Percentiles rank a stretch among this genome's conserved stretches.
Evolutionary conservation across 2,329 filamentous ascomycete genomes (phyloP).

Genomic region (Aspergillus felis): DNA sequence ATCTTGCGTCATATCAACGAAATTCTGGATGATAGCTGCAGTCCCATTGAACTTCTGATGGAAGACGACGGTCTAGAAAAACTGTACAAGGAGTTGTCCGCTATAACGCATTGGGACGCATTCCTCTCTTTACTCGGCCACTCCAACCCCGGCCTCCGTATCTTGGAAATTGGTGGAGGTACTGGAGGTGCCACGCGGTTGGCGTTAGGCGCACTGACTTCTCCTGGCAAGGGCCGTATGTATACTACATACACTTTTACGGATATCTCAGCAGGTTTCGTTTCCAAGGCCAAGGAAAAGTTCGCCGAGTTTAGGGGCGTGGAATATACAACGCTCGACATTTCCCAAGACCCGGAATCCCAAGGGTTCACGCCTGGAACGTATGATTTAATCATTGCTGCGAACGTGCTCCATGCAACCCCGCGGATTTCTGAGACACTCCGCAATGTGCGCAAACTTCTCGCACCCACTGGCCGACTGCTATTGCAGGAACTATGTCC

Average conservation of each 20-base stretch:
- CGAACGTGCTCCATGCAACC: slow-evolving; percentile 29
- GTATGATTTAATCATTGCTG: slow-evolving; percentile 29
- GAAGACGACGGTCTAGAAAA: too few relatives aligned
- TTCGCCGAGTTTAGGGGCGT: slow-evolving; percentile 24
- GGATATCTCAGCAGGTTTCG: slow-evolving; percentile 25
- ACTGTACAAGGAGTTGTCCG: too few relatives aligned
- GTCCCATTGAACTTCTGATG: too few relatives aligned
- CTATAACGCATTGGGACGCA: not conserved
- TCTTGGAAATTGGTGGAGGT: slow-evolving; percentile 28
- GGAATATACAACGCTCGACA: slow-evolving; percentile 22
- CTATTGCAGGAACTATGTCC: slow-evolving; percentile 20
- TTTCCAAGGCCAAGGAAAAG: slow-evolving; percentile 25
- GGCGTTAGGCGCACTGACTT: slow-evolving; percentile 5
- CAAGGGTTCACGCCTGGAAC: slow-evolving; percentile 22
- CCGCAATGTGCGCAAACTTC: slow-evolving; percentile 17
- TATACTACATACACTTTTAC: slow-evolving; percentile 14
- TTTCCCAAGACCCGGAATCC: slow-evolving; percentile 15
- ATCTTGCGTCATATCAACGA: too few relatives aligned
- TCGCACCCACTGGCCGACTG: slow-evolving; percentile 43
- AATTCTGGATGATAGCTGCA: too few relatives aligned
- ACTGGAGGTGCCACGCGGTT: slow-evolving; percentile 25
- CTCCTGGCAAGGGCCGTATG: not conserved
- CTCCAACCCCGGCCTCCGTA: slow-evolving; percentile 7
- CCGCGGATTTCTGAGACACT: slow-evolving; percentile 18
- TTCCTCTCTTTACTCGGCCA: not conserved